phyloP scores from a whole-genome alignment of 768 basidiomycete genomes.

The Leccinum pellstonianum region DNA sequence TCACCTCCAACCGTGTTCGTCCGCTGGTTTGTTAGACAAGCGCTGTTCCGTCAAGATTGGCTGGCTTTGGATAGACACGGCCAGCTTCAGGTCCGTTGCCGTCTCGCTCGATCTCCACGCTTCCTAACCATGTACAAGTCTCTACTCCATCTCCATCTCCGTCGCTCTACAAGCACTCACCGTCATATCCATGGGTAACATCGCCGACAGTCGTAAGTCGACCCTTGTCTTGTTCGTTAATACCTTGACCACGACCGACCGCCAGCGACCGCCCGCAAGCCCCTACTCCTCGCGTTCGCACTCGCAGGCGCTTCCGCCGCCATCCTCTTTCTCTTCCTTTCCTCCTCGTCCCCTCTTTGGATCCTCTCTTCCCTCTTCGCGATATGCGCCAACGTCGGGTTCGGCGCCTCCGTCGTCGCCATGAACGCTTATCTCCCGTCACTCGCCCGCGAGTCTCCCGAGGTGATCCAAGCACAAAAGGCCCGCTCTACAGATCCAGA shows the following conservation, averaged over 20 bases:
- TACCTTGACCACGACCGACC: slow-evolving; percentile 1
- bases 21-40: slow-evolving; percentile 30
- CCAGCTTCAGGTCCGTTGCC: slow-evolving; percentile 77
- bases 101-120: background rate
- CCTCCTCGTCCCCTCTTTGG: slow-evolving; percentile 73
- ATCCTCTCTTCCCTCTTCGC: slow-evolving; percentile 65
- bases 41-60: slow-evolving; percentile 81
- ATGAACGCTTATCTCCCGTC: slow-evolving; percentile 86
- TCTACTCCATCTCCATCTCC: slow-evolving; percentile 85
- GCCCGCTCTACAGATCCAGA: slow-evolving; percentile 6
- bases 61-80: slow-evolving; percentile 78
- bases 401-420: slow-evolving; percentile 84
- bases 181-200: slow-evolving; percentile 90
- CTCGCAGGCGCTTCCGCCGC: slow-evolving; percentile 67
- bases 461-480: slow-evolving; percentile 45
- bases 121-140: slow-evolving; percentile 39
- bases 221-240: background rate
- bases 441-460: slow-evolving; percentile 64
- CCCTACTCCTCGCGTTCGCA: slow-evolving; percentile 74
- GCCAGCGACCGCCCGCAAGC: slow-evolving; percentile 69
- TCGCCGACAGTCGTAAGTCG: slow-evolving; percentile 83
- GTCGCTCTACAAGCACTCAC: slow-evolving; percentile 91
- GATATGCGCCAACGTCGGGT: slow-evolving; percentile 78
- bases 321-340: slow-evolving; percentile 67
- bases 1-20: slow-evolving; percentile 54